Base-by-base conservation (phyloP, 2,329 filamentous ascomycete genomes). In the Aphanocladium album region DNA sequence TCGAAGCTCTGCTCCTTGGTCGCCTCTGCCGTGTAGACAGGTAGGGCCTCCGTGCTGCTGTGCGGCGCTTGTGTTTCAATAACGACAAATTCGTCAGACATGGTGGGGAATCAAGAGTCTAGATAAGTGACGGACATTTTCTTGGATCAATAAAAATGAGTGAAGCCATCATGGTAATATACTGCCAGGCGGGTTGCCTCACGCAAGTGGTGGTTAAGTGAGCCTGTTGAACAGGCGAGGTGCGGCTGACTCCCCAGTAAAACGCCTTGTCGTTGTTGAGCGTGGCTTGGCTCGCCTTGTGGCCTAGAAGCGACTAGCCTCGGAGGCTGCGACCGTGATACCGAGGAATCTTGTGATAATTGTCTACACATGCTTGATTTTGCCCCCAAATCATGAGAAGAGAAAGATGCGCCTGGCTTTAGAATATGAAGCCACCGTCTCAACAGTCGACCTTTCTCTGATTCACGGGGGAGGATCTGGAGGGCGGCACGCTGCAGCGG, bases 191-290 rank as follows among this genome's bases (percentile, higher is more conserved):
- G 11, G 2, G 12, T 25, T 27, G 41, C 16, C 37, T 12, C 8
- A 2, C 5, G 2, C 37, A 54, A 19, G 21, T n/a, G 16, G n/a
- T n/a, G 14, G 8, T 30, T 2, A 17, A 50, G 19, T 54, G 27
- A 52, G 4, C 16, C 30, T 54, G 51, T 27, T 43, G 51, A 30
- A 54, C 14, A 30, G 23, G 16, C 33, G 21, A 21, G 14, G 37
- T 43, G 51, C 51, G 35, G 50, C 51, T 30, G 51, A 54, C 37
- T 12, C 9, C 43, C 7, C 12, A 52, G 50, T 43, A 54, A 54
- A 54, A 54, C 37, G 51, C 51, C 51, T 54, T 30, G 51, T 27
- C 21, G 21, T 25, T 54, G 51, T 54, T 54, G 51, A 37, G 51
- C 3, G 35, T 54, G 51, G 51, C 51, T 54, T 54, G 51, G 51